These are phyloP conservation scores for Ehretia macrophylla DNA, from an alignment of 257 asterid species.

Conservation along the genomic window DNA sequence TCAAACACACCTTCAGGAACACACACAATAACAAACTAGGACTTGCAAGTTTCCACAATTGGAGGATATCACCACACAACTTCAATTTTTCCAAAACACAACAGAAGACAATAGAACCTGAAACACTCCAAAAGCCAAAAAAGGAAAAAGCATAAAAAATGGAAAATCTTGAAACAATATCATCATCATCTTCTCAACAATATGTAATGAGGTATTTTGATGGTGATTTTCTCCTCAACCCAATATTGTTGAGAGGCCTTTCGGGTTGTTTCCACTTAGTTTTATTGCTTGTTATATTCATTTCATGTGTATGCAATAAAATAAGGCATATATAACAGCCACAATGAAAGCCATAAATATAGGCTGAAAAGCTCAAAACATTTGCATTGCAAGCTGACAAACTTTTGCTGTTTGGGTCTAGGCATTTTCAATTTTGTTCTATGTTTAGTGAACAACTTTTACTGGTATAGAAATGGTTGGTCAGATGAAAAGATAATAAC, in stretches of 20 bases:
- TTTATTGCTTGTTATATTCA: conserved; percentile 26
- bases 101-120: not conserved
- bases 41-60: too few relatives aligned
- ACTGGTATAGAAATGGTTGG: conserved; percentile 66
- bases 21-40: too few relatives aligned
- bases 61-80: too few relatives aligned
- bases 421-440: conserved; percentile 44
- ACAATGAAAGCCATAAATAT: conserved; percentile 18
- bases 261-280: conserved; percentile 49
- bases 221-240: conserved; percentile 33
- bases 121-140: not conserved
- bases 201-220: conserved; percentile 6
- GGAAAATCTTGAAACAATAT: conserved; percentile 5
- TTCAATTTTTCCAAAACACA: too few relatives aligned
- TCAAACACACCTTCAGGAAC: too few relatives aligned
- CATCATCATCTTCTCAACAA: not conserved
- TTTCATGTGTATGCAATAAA: conserved; percentile 36
- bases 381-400: conserved; percentile 29
- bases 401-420: conserved; percentile 41
- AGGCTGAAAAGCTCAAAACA: conserved; percentile 12
- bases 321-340: conserved; percentile 9
- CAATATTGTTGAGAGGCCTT: conserved; percentile 41
- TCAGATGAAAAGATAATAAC: conserved; percentile 60
- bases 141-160: too few relatives aligned
- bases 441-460: conserved; percentile 45